Evolutionary conservation across 345 rosid species (phyloP).

Genomic region (Rhizophora mangle): DNA sequence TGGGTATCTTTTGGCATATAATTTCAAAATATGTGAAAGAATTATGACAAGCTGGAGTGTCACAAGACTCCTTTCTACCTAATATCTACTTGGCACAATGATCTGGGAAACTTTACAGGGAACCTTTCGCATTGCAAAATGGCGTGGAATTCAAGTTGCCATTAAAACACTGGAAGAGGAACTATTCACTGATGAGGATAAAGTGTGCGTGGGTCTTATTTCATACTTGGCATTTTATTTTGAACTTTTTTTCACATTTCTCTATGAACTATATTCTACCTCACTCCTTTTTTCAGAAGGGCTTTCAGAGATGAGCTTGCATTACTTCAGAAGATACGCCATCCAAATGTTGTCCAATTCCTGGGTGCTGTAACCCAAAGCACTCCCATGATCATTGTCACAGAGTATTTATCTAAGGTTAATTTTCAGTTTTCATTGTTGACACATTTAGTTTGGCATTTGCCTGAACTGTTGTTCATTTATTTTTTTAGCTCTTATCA

Average conservation of each 20-base stretch:
- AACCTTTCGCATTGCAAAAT: slow-evolving; percentile 67
- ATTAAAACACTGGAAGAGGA: slow-evolving; percentile 76
- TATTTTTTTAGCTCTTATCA: too few relatives aligned
- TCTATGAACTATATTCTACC: not conserved
- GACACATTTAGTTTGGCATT: too few relatives aligned
- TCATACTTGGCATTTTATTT: not conserved
- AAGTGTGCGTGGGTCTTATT: slow-evolving; percentile 60
- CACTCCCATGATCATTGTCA: slow-evolving; percentile 98
- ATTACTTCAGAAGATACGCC: slow-evolving; percentile 85
- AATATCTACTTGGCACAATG: too few relatives aligned
- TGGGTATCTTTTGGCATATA: too few relatives aligned
- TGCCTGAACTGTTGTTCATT: too few relatives aligned
- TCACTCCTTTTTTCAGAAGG: slow-evolving; percentile 38
- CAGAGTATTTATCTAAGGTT: slow-evolving; percentile 85
- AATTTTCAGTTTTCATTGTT: not conserved
- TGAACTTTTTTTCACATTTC: not conserved
- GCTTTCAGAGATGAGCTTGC: slow-evolving; percentile 91
- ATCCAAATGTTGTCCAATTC: slow-evolving; percentile 97
- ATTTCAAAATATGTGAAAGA: too few relatives aligned
- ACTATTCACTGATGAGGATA: slow-evolving; percentile 62
- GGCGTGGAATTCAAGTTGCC: slow-evolving; percentile 97
- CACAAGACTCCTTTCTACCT: too few relatives aligned
- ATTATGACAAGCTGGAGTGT: too few relatives aligned
- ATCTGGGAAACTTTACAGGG: slow-evolving; percentile 41
- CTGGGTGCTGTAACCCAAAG: slow-evolving; percentile 96